A percentile compares a stretch with the other conserved stretches of the same genome.
These are phyloP conservation scores for Cutaneotrichosporon dermatis DNA, from an alignment of 1,284 basidiomycete genomes.

Conservation along the genomic window DNA sequence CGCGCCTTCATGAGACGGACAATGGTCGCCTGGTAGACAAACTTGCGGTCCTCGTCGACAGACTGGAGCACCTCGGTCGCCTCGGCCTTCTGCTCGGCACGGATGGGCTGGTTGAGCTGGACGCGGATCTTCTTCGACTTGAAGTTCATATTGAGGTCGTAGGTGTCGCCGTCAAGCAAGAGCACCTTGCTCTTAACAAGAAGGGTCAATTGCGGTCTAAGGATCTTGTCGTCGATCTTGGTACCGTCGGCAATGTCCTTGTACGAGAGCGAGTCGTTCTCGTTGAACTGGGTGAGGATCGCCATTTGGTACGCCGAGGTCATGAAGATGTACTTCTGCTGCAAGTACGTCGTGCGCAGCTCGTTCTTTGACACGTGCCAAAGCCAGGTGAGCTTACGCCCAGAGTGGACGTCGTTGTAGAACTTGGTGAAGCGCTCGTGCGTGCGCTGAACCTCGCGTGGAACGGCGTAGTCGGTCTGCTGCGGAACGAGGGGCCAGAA, in stretches of 20 bases:
- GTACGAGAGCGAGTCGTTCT: conserved; percentile 74
- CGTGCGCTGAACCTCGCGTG: conserved; percentile 76
- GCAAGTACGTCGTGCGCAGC: conserved; percentile 83
- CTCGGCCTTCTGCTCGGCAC: conserved; percentile 90
- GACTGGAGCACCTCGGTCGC: conserved; percentile 85
- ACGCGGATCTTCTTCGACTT: conserved; percentile 85
- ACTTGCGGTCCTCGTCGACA: conserved; percentile 96
- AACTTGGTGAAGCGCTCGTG: conserved; percentile 91
- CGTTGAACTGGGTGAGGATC: conserved; percentile 90
- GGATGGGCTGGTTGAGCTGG: conserved; percentile 89
- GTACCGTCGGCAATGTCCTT: conserved; percentile 80
- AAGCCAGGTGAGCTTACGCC: conserved; percentile 92
- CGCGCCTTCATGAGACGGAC: conserved; percentile 98
- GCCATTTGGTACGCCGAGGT: conserved; percentile 94
- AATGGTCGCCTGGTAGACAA: conserved; percentile 95
- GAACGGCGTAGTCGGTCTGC: conserved; percentile 80
- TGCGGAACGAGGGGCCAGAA: conserved; percentile 91
- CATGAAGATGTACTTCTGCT: conserved; percentile 94
- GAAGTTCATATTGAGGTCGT: conserved; percentile 87
- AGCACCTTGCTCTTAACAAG: conserved; percentile 88
- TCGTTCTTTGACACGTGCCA: conserved; percentile 99
- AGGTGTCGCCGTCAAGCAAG: conserved; percentile 68
- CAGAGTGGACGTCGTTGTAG: conserved; percentile 71
- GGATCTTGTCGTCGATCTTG: conserved; percentile 72
- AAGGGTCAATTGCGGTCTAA: conserved; percentile 76